Evolutionary conservation across 2,329 filamentous ascomycete species (phyloP), one percentile per base, ranked within the genome.

Genomic region (Chrysosporium queenslandicum): DNA sequence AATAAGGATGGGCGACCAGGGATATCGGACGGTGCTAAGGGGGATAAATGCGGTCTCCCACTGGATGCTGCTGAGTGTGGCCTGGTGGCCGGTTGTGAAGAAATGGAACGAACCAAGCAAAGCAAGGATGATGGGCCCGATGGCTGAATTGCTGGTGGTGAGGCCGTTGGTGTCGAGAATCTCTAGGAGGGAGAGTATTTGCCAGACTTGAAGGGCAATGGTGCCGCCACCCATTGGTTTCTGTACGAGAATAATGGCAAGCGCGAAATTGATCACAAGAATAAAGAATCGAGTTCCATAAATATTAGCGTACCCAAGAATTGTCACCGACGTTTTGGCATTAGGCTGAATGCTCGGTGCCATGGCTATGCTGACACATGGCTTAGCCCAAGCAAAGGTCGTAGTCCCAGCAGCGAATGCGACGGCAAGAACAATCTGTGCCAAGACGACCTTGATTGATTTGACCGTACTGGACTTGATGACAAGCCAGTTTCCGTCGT

Each of bases 61-160:
- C 65, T 98, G 92, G 63, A 98, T 91, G 58, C 82, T 87, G 59
- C 83, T 79, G 21, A 95, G 78, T 0, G 83, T 85, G 11, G 91
- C 91, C 70, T 97, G 91, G 68, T 98, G 92, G 56, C 92, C 92
- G 0, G 92, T 98, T 66, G 94, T 96, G 80, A 98, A 98, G 74
- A 83, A 98, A 73, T 96, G 84, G 69, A 91, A 94, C 62, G 86
- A 88, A 55, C 90, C 92, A 0, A 98, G 80, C n/a, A 97, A 72
- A 9, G 83, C 91, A 23, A 97, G 79, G 57, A 94, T 77, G 36
- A 92, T 74, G 18, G 92, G 90, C 0, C 89, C 91, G 60, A 97
- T 85, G 5, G 88, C 77, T 0, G 68, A 70, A 56, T 70, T 71
- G 41, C 82, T 82, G 46, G 79, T 74, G 14, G 83, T 80, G 0